These are phyloP conservation scores for Ilex aquifolium DNA, from an alignment of 257 asterid species.

Conservation along the genomic window DNA sequence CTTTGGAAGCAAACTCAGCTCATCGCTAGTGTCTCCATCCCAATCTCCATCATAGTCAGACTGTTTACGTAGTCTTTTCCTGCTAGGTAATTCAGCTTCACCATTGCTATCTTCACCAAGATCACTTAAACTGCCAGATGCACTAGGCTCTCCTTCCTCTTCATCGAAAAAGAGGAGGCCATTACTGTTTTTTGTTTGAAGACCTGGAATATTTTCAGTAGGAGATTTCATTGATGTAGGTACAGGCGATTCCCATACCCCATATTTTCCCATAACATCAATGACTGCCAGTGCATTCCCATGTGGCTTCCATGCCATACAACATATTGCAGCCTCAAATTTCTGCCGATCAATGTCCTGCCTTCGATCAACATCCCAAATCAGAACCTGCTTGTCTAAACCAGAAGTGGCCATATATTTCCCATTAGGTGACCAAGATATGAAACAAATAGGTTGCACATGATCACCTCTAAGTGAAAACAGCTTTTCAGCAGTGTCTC, in stretches of 20 bases:
- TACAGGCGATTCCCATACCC: slow-evolving; percentile 86
- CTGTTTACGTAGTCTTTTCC: slow-evolving; percentile 61
- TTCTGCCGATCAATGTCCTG: slow-evolving; percentile 92
- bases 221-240: slow-evolving; percentile 96
- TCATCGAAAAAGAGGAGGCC: slow-evolving; percentile 71
- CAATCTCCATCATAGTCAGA: slow-evolving; percentile 42
- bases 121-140: slow-evolving; percentile 72
- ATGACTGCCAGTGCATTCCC: slow-evolving; percentile 91
- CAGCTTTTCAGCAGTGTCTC: slow-evolving; percentile 91
- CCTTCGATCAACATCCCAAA: slow-evolving; percentile 93
- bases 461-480: slow-evolving; percentile 91
- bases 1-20: slow-evolving; percentile 45
- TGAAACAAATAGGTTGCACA: slow-evolving; percentile 65
- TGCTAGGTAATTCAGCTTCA: slow-evolving; percentile 59
- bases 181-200: slow-evolving; percentile 40
- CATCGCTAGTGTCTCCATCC: slow-evolving; percentile 52
- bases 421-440: slow-evolving; percentile 98
- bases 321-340: slow-evolving; percentile 59
- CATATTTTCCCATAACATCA: slow-evolving; percentile 79
- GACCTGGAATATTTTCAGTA: slow-evolving; percentile 70
- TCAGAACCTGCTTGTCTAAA: slow-evolving; percentile 70
- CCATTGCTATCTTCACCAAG: slow-evolving; percentile 59
- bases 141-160: slow-evolving; percentile 66
- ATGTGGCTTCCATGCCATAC: slow-evolving; percentile 91
- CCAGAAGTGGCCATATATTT: slow-evolving; percentile 95